phyloP scores from a whole-genome alignment of 495 filamentous ascomycete species.

The Neurospora sp. region DNA sequence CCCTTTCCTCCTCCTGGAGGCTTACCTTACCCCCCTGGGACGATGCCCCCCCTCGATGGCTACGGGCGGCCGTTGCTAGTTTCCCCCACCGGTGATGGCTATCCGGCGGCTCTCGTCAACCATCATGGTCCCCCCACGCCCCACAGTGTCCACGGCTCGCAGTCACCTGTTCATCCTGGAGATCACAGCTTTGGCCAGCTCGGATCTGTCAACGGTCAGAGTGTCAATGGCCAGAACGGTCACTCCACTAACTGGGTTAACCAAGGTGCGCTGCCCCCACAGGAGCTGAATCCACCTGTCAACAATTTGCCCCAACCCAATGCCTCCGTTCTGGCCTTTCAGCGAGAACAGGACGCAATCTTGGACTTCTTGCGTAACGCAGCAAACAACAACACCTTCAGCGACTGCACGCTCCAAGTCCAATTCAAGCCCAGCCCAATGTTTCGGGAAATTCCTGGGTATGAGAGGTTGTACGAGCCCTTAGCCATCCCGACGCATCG shows the following conservation, averaged over 20 bases:
- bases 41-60: slow-evolving; percentile 26
- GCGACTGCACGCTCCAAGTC: slow-evolving; percentile 41
- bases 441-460: slow-evolving; percentile 36
- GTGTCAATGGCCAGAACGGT: slow-evolving; percentile 4
- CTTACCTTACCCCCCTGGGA: slow-evolving; percentile 20
- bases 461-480: slow-evolving; percentile 25
- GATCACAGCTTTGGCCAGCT: slow-evolving; percentile 22
- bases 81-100: slow-evolving; percentile 26
- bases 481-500: slow-evolving; percentile 39
- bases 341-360: slow-evolving; percentile 24
- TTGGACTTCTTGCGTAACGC: slow-evolving; percentile 29
- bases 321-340: slow-evolving; percentile 1
- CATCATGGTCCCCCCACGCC: slow-evolving; percentile 40
- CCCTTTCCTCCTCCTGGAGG: slow-evolving; percentile 27
- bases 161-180: slow-evolving; percentile 32
- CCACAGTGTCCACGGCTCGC: slow-evolving; percentile 45
- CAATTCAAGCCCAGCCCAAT: slow-evolving; percentile 26
- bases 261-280: slow-evolving; percentile 2
- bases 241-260: neutral
- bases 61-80: slow-evolving; percentile 23
- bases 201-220: slow-evolving; percentile 9
- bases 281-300: slow-evolving; percentile 8
- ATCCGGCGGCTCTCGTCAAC: slow-evolving; percentile 22
- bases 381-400: slow-evolving; percentile 29
- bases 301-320: neutral